phyloP scores from a whole-genome alignment of 345 rosid species.

The Hypericum perforatum region DNA sequence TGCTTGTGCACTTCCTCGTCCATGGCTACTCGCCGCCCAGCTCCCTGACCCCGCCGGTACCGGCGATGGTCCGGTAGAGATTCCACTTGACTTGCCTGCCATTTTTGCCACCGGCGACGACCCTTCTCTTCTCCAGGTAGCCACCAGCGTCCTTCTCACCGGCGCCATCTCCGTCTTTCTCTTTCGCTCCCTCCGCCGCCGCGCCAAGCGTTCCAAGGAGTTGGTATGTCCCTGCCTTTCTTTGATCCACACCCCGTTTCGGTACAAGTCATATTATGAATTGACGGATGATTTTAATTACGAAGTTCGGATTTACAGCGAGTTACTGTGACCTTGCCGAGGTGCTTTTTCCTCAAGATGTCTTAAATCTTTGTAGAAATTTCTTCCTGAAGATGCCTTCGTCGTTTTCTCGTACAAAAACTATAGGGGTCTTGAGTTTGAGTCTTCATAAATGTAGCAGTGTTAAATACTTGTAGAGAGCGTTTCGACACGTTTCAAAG shows the following conservation, averaged over 20 bases:
- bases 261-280: background rate
- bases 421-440: too few relatives aligned
- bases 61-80: slow-evolving; percentile 70
- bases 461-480: too few relatives aligned
- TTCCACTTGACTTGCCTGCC: slow-evolving; percentile 38
- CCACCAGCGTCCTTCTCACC: slow-evolving; percentile 79
- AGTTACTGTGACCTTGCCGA: too few relatives aligned
- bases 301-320: too few relatives aligned
- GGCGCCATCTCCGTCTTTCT: slow-evolving; percentile 79
- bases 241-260: background rate
- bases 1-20: background rate
- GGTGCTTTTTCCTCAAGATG: too few relatives aligned
- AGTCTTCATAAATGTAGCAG: too few relatives aligned
- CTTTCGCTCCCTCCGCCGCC: slow-evolving; percentile 75
- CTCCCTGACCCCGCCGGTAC: slow-evolving; percentile 19
- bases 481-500: too few relatives aligned
- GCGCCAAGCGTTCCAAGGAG: slow-evolving; percentile 72
- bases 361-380: too few relatives aligned
- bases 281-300: too few relatives aligned
- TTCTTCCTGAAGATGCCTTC: too few relatives aligned
- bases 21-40: slow-evolving; percentile 21
- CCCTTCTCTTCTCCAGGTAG: slow-evolving; percentile 61
- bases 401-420: too few relatives aligned
- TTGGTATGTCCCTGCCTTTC: slow-evolving; percentile 27
- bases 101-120: slow-evolving; percentile 68